phyloP scores from a whole-genome alignment of 2,329 filamentous ascomycete genomes.

The Xylaria sp. region DNA sequence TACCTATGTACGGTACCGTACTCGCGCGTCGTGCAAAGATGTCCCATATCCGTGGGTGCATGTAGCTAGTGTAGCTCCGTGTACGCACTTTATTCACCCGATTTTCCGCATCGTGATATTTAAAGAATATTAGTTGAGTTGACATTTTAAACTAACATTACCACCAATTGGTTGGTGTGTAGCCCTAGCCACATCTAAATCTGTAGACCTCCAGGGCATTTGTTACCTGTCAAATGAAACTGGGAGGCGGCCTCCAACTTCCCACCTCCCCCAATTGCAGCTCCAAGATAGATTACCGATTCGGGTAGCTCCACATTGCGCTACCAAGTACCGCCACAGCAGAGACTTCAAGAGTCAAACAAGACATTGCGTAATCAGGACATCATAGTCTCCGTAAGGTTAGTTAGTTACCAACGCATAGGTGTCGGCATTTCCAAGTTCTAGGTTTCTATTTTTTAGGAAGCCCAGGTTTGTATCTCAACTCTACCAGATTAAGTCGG shows the following conservation, averaged over 20 bases:
- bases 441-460: background rate
- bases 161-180: too few species aligned
- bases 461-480: background rate
- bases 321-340: background rate
- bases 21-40: background rate
- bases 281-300: background rate
- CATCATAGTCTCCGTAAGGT: conserved; percentile 2
- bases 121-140: background rate
- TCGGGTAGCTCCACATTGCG: background rate
- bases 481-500: background rate
- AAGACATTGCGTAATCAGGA: conserved; percentile 16
- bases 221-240: too few species aligned
- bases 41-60: background rate
- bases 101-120: background rate
- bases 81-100: background rate
- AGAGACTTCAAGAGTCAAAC: conserved; percentile 1
- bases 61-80: background rate
- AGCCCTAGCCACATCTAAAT: too few species aligned
- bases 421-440: background rate
- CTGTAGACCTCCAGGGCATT: background rate
- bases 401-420: background rate
- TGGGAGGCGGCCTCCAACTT: too few species aligned
- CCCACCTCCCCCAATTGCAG: background rate
- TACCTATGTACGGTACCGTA: background rate
- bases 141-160: too few species aligned